Percentiles rank a stretch among this genome's conserved stretches.
Evolutionary conservation across 192 early-diverging fungal species (phyloP).

Genomic region (Funneliformis mosseae): DNA sequence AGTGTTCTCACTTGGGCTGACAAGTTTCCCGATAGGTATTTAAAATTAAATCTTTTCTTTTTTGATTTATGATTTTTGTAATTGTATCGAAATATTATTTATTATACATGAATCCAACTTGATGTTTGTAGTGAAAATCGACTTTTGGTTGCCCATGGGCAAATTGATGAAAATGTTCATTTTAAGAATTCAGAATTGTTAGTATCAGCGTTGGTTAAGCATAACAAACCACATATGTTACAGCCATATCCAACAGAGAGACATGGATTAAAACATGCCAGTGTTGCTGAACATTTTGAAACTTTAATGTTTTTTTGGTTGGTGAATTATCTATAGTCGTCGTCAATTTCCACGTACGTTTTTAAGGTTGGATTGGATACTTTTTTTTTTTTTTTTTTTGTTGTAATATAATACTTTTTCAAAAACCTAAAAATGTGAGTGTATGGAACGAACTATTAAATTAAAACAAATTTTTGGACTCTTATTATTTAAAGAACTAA

Average conservation of each 20-base stretch:
- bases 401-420: no score
- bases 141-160: constrained; percentile 70
- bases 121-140: constrained; percentile 50
- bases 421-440: no score
- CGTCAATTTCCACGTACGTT: no score
- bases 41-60: not conserved
- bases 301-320: constrained; percentile 68
- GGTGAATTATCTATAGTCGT: constrained; percentile 52
- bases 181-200: constrained; percentile 63
- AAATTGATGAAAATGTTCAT: constrained; percentile 81
- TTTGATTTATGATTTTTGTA: not conserved
- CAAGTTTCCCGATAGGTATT: constrained; percentile 62
- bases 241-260: constrained; percentile 77
- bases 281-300: constrained; percentile 78
- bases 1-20: constrained; percentile 54
- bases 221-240: constrained; percentile 60
- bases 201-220: constrained; percentile 52
- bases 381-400: no score
- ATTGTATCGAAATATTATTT: not conserved
- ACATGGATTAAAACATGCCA: constrained; percentile 66
- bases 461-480: no score
- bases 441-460: no score
- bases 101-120: constrained; percentile 13
- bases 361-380: no score
- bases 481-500: no score